Evolutionary conservation across 2,329 filamentous ascomycete genomes (phyloP).

Genomic region (Monilinia laxa): DNA sequence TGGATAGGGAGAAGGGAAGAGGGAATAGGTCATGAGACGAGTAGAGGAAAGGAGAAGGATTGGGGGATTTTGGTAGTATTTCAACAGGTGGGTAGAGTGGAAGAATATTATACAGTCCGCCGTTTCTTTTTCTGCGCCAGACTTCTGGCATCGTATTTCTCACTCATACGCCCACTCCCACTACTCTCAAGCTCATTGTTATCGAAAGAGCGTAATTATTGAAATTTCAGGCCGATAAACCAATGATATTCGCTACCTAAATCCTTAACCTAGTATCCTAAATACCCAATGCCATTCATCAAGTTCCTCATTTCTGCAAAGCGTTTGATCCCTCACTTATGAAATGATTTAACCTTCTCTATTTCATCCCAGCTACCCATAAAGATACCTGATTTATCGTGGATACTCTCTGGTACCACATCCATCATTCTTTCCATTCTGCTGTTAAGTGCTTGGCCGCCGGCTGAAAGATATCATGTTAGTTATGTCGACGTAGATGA

Average conservation of each 20-base stretch:
- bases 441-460: constrained; percentile 88
- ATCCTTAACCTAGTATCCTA: constrained; percentile 28
- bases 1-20: no score
- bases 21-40: no score
- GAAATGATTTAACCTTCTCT: constrained; percentile 72
- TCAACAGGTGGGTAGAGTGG: neutral
- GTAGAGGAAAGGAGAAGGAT: no score
- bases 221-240: neutral
- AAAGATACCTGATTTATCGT: constrained; percentile 94
- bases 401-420: constrained; percentile 86
- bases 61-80: neutral
- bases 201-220: neutral
- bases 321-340: constrained; percentile 43
- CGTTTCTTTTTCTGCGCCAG: neutral
- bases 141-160: neutral
- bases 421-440: constrained; percentile 89
- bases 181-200: neutral
- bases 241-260: constrained; percentile 14
- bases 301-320: neutral
- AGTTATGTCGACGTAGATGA: neutral
- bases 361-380: constrained; percentile 93
- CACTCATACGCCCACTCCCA: neutral
- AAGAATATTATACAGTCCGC: neutral
- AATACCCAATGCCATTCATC: constrained; percentile 1
- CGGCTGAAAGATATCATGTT: constrained; percentile 56